A percentile compares a stretch with the other conserved stretches of the same genome.
Conservation (phyloP, 352 stramenopile species). For the Pythium pyrilobum region DNA sequence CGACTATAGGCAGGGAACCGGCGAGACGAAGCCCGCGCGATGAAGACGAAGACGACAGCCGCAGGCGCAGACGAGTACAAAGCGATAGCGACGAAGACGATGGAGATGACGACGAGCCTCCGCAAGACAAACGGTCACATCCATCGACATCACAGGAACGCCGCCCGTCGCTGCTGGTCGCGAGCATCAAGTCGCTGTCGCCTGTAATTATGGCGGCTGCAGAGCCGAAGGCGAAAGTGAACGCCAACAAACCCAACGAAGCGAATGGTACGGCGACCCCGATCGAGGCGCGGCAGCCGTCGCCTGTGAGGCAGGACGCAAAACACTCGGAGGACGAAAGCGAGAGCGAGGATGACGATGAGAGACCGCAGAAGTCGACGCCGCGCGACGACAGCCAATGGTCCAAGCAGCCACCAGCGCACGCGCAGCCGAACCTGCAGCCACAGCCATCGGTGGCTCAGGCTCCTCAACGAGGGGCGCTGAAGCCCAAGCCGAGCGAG, state of each 20-base stretch:
- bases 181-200: constrained; percentile 53
- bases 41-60: not conserved
- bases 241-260: not conserved
- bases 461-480: not conserved
- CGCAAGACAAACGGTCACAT: constrained; percentile 18
- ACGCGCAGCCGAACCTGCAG: not conserved
- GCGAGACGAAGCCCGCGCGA: not conserved
- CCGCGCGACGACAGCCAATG: constrained; percentile 21
- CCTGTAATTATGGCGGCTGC: constrained; percentile 8
- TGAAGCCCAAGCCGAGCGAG: constrained; percentile 9
- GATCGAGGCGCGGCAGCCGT: not conserved
- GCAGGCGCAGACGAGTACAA: not conserved
- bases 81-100: constrained; percentile 12
- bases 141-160: not conserved
- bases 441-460: not conserved
- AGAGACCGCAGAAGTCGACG: constrained; percentile 33
- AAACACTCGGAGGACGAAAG: constrained; percentile 18
- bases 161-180: constrained; percentile 38
- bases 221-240: constrained; percentile 23
- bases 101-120: constrained; percentile 1
- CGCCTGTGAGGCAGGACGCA: not conserved
- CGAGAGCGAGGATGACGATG: constrained; percentile 25
- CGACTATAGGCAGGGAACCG: too few relatives aligned
- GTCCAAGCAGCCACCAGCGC: not conserved
- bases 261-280: not conserved